Percentiles rank a stretch among this genome's conserved stretches.
These are phyloP conservation scores for Mycena filopes DNA, from an alignment of 768 basidiomycete species.

Conservation along the genomic window DNA sequence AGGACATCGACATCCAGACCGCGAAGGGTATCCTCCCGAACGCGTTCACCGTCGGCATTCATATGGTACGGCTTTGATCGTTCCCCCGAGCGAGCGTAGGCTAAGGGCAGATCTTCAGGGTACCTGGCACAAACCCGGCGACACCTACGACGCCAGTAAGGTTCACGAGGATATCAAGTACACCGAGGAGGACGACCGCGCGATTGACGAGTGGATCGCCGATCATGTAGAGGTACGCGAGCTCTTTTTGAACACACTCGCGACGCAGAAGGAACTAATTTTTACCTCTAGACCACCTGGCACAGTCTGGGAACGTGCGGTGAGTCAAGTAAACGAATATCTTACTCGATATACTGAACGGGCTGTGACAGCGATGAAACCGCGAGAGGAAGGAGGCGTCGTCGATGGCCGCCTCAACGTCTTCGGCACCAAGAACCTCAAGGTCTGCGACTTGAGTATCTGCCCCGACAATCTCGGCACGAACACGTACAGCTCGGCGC, in stretches of 20 bases:
- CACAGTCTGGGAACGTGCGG: slow-evolving; percentile 70
- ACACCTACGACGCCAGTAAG: slow-evolving; percentile 63
- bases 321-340: slow-evolving; percentile 33
- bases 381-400: slow-evolving; percentile 71
- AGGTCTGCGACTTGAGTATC: slow-evolving; percentile 75
- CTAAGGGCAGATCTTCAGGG: slow-evolving; percentile 36
- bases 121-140: slow-evolving; percentile 69
- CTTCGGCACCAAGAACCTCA: slow-evolving; percentile 74
- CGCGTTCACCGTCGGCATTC: slow-evolving; percentile 73
- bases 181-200: slow-evolving; percentile 73
- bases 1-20: slow-evolving; percentile 75
- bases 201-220: slow-evolving; percentile 69
- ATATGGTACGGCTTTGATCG: slow-evolving; percentile 58
- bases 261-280: too few species aligned
- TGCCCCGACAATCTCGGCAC: slow-evolving; percentile 80
- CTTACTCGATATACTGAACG: background rate
- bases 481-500: slow-evolving; percentile 78
- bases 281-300: slow-evolving; percentile 85
- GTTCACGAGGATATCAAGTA: slow-evolving; percentile 75
- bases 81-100: background rate
- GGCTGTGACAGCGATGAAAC: slow-evolving; percentile 66
- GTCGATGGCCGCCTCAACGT: slow-evolving; percentile 73
- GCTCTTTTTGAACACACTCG: too few species aligned
- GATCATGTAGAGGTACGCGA: slow-evolving; percentile 79
- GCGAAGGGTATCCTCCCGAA: slow-evolving; percentile 71